A percentile compares a stretch with the other conserved stretches of the same genome.
These are phyloP conservation scores for Pleurotus sapidus DNA, from an alignment of 768 basidiomycete genomes.

Conservation along the genomic window DNA sequence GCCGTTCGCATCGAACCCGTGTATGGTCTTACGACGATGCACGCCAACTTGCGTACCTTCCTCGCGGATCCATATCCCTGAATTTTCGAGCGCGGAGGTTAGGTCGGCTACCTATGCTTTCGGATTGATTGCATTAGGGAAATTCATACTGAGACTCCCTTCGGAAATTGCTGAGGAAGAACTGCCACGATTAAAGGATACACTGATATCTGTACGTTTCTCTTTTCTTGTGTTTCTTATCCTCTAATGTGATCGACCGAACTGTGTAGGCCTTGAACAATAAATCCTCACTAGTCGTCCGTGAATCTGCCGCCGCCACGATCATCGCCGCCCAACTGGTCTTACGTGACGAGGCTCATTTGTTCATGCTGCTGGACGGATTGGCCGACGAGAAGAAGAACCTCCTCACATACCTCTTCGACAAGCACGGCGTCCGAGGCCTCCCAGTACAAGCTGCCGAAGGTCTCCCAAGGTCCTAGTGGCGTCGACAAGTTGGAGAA, in stretches of 20 bases:
- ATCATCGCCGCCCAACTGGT: constrained; percentile 86
- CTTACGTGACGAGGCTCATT: constrained; percentile 76
- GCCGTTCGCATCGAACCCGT: constrained; percentile 75
- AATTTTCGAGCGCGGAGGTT: constrained; percentile 40
- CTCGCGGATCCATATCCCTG: constrained; percentile 45
- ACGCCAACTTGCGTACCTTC: constrained; percentile 68
- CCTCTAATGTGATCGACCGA: constrained; percentile 7
- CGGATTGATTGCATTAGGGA: constrained; percentile 80
- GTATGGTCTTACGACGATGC: constrained; percentile 81
- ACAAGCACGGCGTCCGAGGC: constrained; percentile 78
- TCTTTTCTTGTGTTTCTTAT: not conserved
- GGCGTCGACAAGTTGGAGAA: constrained; percentile 73
- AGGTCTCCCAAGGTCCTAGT: constrained; percentile 29
- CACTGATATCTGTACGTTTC: constrained; percentile 63
- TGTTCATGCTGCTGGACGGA: constrained; percentile 78
- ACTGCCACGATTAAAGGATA: constrained; percentile 69
- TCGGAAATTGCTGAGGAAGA: constrained; percentile 87
- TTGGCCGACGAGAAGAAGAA: constrained; percentile 92
- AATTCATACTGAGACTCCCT: constrained; percentile 78
- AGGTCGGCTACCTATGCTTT: constrained; percentile 75
- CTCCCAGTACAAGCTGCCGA: constrained; percentile 53
- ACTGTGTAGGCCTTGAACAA: constrained; percentile 63
- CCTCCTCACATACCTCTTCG: constrained; percentile 83
- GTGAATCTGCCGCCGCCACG: constrained; percentile 78
- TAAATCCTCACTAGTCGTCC: constrained; percentile 67